phyloP scores from a whole-genome alignment of 495 filamentous ascomycete genomes.

The Penicillium odoratum region DNA sequence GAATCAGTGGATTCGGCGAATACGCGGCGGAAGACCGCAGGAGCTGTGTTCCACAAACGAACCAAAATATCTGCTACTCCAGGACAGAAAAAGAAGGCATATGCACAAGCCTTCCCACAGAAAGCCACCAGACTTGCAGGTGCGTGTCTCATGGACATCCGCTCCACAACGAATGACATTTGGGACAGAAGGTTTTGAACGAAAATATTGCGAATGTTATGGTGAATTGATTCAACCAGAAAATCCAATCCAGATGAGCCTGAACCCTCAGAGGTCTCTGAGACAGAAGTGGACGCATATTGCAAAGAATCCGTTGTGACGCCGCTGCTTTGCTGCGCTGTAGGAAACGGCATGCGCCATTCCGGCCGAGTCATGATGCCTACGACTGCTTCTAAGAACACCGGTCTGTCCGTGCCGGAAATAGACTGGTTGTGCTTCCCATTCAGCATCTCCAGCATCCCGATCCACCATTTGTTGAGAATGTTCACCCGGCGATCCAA shows the following conservation, averaged over 20 bases:
- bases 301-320: constrained; percentile 30
- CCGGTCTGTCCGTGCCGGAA: constrained; percentile 75
- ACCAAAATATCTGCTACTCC: constrained; percentile 86
- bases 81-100: constrained; percentile 94
- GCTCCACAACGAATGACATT: constrained; percentile 86
- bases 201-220: constrained; percentile 93
- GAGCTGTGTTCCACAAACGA: constrained; percentile 73
- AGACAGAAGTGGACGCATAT: constrained; percentile 40
- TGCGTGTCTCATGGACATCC: constrained; percentile 85
- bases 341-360: constrained; percentile 75
- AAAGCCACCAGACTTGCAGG: constrained; percentile 90
- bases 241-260: constrained; percentile 65
- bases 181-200: constrained; percentile 83
- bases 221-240: constrained; percentile 83
- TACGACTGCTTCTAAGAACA: constrained; percentile 76
- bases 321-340: constrained; percentile 26
- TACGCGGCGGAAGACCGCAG: constrained; percentile 66
- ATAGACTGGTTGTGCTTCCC: constrained; percentile 70
- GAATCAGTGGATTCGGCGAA: constrained; percentile 61
- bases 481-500: constrained; percentile 80
- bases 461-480: constrained; percentile 95
- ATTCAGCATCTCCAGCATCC: constrained; percentile 81
- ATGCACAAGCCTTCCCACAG: constrained; percentile 90
- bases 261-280: constrained; percentile 40
- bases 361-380: constrained; percentile 91